Evolutionary conservation across 345 rosid genomes (phyloP).

Genomic region (Geranium brycei): DNA sequence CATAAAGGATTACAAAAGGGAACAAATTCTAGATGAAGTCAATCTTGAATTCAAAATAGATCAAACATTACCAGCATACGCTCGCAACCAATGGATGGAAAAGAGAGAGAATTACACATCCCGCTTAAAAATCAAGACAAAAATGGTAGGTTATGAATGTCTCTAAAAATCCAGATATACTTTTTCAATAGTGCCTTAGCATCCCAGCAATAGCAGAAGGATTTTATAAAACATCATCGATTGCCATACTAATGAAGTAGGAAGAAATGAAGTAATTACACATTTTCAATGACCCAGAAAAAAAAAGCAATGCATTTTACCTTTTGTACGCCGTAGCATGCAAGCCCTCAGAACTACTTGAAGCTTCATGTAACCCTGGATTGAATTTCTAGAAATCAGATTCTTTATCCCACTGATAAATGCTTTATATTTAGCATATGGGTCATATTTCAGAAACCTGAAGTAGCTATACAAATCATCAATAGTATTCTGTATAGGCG

Average conservation of each 20-base stretch:
- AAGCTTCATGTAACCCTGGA: conserved; percentile 80
- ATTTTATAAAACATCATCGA: no score
- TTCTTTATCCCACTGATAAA: conserved; percentile 53
- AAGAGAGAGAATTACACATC: no score
- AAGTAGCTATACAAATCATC: conserved; percentile 95
- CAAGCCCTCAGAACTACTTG: conserved; percentile 76
- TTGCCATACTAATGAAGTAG: background rate
- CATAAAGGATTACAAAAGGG: no score
- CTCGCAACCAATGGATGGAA: no score
- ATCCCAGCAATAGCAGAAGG: no score
- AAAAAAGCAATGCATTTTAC: conserved; percentile 25
- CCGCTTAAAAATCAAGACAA: no score
- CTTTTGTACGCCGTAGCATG: conserved; percentile 98
- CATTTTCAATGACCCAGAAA: conserved; percentile 3
- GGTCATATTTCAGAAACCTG: conserved; percentile 83
- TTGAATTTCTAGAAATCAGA: conserved; percentile 58
- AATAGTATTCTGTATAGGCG: conserved; percentile 83
- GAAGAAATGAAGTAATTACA: background rate
- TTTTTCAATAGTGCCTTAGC: no score
- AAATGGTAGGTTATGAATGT: no score
- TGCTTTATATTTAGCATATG: conserved; percentile 54
- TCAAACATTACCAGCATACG: no score
- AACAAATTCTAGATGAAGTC: no score
- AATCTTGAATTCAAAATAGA: no score
- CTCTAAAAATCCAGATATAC: no score